phyloP scores from a whole-genome alignment of 805 yeast genomes.

The Citeromyces matritensis region DNA sequence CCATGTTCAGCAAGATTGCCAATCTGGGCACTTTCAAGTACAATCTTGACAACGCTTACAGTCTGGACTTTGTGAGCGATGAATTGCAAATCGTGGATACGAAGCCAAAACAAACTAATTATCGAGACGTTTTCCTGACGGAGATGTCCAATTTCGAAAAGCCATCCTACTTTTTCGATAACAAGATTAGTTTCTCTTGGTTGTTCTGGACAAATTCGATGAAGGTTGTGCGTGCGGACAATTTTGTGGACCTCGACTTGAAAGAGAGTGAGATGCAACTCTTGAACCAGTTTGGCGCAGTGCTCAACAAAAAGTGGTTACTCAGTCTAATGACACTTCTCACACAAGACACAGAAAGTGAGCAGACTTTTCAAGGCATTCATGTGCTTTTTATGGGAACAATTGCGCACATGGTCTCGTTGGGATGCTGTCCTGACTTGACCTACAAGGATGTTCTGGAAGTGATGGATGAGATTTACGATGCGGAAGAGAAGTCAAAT shows the following conservation, averaged over 20 bases:
- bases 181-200: constrained; percentile 47
- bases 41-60: constrained; percentile 25
- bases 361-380: constrained; percentile 48
- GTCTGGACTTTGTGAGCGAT: constrained; percentile 16
- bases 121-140: constrained; percentile 22
- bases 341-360: constrained; percentile 54
- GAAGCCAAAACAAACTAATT: constrained; percentile 15
- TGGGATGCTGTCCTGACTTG: constrained; percentile 14
- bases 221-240: constrained; percentile 24
- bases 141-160: constrained; percentile 33
- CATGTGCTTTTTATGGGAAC: constrained; percentile 44
- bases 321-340: constrained; percentile 28
- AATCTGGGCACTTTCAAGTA: constrained; percentile 30
- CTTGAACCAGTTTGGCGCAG: constrained; percentile 24
- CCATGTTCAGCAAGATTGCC: constrained; percentile 29
- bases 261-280: constrained; percentile 24
- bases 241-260: constrained; percentile 13
- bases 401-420: constrained; percentile 30
- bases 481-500: constrained; percentile 53
- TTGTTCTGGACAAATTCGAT: constrained; percentile 56
- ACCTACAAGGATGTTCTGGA: constrained; percentile 35
- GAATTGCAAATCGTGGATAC: constrained; percentile 29
- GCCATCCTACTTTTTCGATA: constrained; percentile 44
- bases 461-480: constrained; percentile 33
- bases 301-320: constrained; percentile 47